phyloP scores from a whole-genome alignment of 2,329 filamentous ascomycete species.

The Fusarium longipes region DNA sequence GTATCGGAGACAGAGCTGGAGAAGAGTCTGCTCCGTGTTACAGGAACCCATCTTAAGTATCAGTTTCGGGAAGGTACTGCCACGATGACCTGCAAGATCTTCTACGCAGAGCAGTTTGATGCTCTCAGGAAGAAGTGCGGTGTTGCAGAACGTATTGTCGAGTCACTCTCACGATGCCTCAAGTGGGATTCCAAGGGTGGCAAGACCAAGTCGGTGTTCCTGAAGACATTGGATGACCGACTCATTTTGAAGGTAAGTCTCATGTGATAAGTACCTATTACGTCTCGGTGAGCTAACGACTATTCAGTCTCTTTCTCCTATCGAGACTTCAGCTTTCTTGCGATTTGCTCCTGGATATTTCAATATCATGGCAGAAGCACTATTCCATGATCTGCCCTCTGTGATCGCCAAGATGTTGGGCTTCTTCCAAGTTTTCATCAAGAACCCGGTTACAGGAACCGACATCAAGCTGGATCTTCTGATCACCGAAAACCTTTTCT shows the following conservation, averaged over 20 bases:
- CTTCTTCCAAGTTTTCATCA: slow-evolving; percentile 97
- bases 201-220: slow-evolving; percentile 96
- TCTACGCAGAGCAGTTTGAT: slow-evolving; percentile 98
- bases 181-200: slow-evolving; percentile 99
- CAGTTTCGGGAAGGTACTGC: slow-evolving; percentile 95
- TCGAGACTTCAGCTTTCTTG: slow-evolving; percentile 94
- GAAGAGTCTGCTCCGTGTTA: slow-evolving; percentile 83
- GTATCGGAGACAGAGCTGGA: slow-evolving; percentile 80
- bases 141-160: slow-evolving; percentile 91
- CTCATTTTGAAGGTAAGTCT: slow-evolving; percentile 80
- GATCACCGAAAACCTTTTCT: slow-evolving; percentile 98
- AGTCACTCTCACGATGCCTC: slow-evolving; percentile 92
- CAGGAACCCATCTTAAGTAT: slow-evolving; percentile 94
- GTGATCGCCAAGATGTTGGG: slow-evolving; percentile 99
- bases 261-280: not conserved
- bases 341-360: slow-evolving; percentile 98
- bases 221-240: slow-evolving; percentile 95
- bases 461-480: slow-evolving; percentile 96
- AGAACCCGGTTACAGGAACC: slow-evolving; percentile 88
- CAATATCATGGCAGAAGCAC: slow-evolving; percentile 92
- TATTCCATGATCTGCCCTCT: slow-evolving; percentile 94
- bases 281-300: slow-evolving; percentile 28
- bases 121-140: slow-evolving; percentile 92
- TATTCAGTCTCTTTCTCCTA: slow-evolving; percentile 80
- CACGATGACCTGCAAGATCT: slow-evolving; percentile 97